A percentile compares a stretch with the other conserved stretches of the same genome.
These are phyloP conservation scores for Trichoderma reesei DNA, from an alignment of 495 filamentous ascomycete species.

Conservation along the genomic window DNA sequence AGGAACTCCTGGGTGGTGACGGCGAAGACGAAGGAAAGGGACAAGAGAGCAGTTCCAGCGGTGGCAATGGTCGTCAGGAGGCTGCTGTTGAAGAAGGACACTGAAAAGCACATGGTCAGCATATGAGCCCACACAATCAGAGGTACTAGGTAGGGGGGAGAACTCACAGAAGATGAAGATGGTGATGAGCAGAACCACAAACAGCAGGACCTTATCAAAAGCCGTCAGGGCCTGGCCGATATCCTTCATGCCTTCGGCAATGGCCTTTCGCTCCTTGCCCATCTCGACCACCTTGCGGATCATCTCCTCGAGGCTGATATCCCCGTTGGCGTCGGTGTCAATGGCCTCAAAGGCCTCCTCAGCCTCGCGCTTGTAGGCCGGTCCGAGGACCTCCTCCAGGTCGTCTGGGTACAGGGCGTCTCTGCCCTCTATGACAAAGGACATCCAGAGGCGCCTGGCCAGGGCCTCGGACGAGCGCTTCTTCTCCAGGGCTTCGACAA, in stretches of 20 bases:
- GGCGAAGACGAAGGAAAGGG: slow-evolving; percentile 88
- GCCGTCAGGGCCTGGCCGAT: slow-evolving; percentile 90
- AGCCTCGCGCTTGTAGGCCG: slow-evolving; percentile 58
- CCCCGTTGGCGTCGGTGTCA: slow-evolving; percentile 84
- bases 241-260: slow-evolving; percentile 89
- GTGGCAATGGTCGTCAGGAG: slow-evolving; percentile 85
- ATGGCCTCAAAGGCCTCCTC: slow-evolving; percentile 71
- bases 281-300: slow-evolving; percentile 75
- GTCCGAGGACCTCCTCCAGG: slow-evolving; percentile 76
- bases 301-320: slow-evolving; percentile 93
- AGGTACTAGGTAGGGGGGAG: too few relatives aligned
- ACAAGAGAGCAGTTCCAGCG: slow-evolving; percentile 89
- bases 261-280: slow-evolving; percentile 71
- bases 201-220: slow-evolving; percentile 72
- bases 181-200: slow-evolving; percentile 67
- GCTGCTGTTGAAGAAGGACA: slow-evolving; percentile 76
- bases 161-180: slow-evolving; percentile 74
- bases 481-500: slow-evolving; percentile 80
- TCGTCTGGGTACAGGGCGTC: slow-evolving; percentile 73
- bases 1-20: slow-evolving; percentile 87
- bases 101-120: slow-evolving; percentile 25
- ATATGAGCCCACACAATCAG: slow-evolving; percentile 2
- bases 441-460: slow-evolving; percentile 93
- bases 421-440: slow-evolving; percentile 83
- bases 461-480: slow-evolving; percentile 74